phyloP scores from a whole-genome alignment of 371 early-diverging fungal genomes.

The Mucor circinelloides region DNA sequence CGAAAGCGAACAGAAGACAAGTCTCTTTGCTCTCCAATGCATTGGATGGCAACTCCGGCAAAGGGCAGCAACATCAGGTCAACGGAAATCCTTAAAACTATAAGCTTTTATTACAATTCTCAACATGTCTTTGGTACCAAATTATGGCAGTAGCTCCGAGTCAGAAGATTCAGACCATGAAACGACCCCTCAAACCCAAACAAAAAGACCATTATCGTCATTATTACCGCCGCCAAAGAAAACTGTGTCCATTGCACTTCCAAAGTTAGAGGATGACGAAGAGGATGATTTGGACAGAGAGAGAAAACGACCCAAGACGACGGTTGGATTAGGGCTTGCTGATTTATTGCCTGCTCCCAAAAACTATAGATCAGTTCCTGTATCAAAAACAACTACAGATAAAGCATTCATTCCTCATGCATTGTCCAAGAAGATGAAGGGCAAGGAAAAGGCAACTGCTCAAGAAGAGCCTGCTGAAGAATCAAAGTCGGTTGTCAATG shows the following conservation, averaged over 20 bases:
- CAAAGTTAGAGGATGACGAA: conserved; percentile 22
- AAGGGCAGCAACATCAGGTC: background rate
- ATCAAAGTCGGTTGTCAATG: background rate
- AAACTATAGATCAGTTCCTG: conserved; percentile 10
- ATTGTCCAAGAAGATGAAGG: conserved; percentile 15
- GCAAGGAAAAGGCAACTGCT: conserved; percentile 7
- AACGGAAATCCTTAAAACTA: background rate
- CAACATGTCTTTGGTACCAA: conserved; percentile 27
- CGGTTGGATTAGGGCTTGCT: conserved; percentile 25
- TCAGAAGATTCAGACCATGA: conserved; percentile 23
- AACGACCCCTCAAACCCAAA: background rate
- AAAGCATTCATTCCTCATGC: conserved; percentile 17
- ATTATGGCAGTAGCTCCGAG: conserved; percentile 30
- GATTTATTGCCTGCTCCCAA: conserved; percentile 42
- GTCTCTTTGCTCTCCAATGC: background rate
- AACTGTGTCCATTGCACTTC: conserved; percentile 38
- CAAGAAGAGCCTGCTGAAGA: background rate
- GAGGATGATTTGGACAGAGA: conserved; percentile 19
- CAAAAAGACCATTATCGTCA: conserved; percentile 10
- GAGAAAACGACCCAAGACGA: conserved; percentile 25
- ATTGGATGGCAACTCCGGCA: background rate
- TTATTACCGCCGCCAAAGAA: conserved; percentile 23
- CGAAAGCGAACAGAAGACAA: background rate
- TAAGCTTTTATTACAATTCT: background rate
- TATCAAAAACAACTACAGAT: conserved; percentile 8